These are phyloP conservation scores for Trichoderma sp. DNA, from an alignment of 2,329 filamentous ascomycete species.

Conservation along the genomic window DNA sequence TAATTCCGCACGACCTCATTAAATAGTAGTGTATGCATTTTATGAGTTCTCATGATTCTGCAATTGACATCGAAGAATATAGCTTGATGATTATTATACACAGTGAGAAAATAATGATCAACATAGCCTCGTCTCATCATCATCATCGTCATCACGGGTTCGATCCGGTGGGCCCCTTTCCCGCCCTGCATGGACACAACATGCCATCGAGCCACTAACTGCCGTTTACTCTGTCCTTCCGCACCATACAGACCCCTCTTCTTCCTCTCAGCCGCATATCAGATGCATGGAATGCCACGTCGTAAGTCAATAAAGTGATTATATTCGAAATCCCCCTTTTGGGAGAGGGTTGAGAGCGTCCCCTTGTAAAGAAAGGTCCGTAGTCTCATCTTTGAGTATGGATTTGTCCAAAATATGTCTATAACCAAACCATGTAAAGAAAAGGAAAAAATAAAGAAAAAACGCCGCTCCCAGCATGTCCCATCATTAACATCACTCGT, in stretches of 20 bases:
- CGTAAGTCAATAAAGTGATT: neutral
- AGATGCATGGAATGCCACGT: neutral
- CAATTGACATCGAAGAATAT: neutral
- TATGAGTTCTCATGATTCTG: neutral
- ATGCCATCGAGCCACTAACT: slow-evolving; percentile 3
- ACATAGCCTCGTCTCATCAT: neutral
- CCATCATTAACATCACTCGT: slow-evolving; percentile 2
- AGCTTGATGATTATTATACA: neutral
- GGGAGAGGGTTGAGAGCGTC: neutral
- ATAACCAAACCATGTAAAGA: neutral
- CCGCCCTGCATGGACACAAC: neutral
- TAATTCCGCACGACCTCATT: neutral
- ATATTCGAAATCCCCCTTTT: neutral
- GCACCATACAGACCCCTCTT: neutral
- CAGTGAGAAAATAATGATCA: too few species aligned
- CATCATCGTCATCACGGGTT: neutral
- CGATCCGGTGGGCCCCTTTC: neutral
- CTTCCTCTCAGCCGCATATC: neutral
- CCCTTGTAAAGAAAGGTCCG: neutral
- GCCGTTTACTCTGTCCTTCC: neutral
- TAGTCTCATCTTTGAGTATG: neutral
- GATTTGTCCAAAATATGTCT: neutral
- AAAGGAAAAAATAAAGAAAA: neutral
- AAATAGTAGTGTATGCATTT: neutral
- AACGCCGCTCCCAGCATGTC: neutral